A percentile compares a stretch with the other conserved stretches of the same genome.
These are phyloP conservation scores for Aureobasidium sp. DNA, from an alignment of 2,329 filamentous ascomycete species.

Conservation along the genomic window DNA sequence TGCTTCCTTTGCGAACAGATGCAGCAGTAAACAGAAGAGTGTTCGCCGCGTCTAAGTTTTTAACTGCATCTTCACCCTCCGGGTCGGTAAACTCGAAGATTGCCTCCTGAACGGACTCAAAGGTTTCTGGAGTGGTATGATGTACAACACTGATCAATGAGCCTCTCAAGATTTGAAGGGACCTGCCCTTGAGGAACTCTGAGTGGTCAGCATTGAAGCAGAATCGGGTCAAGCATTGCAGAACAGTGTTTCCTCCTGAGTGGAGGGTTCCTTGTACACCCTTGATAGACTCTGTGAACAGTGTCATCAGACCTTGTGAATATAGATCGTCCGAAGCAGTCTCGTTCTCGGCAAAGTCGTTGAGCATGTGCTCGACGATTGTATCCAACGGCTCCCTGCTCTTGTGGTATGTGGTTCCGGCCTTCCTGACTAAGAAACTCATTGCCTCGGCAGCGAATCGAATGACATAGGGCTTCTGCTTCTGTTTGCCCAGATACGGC, in stretches of 20 bases:
- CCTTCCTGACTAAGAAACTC: constrained; percentile 88
- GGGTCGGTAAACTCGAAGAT: constrained; percentile 45
- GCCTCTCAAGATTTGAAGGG: constrained; percentile 57
- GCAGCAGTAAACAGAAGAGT: constrained; percentile 58
- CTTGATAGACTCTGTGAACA: constrained; percentile 76
- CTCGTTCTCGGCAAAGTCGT: constrained; percentile 54
- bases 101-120: constrained; percentile 57
- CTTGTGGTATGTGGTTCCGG: constrained; percentile 67
- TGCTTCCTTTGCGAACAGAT: constrained; percentile 73
- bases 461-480: constrained; percentile 77
- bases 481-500: constrained; percentile 72
- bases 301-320: constrained; percentile 79
- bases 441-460: constrained; percentile 91
- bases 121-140: constrained; percentile 66
- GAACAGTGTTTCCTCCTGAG: constrained; percentile 39
- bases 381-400: constrained; percentile 58
- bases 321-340: constrained; percentile 55
- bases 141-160: constrained; percentile 76
- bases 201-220: constrained; percentile 19
- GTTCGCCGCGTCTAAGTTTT: constrained; percentile 32
- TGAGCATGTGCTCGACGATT: constrained; percentile 64
- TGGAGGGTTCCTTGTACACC: constrained; percentile 52
- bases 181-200: constrained; percentile 23
- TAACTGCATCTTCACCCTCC: constrained; percentile 26
- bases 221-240: constrained; percentile 8